phyloP scores from a whole-genome alignment of 768 basidiomycete genomes.

The Mycena belliarum region DNA sequence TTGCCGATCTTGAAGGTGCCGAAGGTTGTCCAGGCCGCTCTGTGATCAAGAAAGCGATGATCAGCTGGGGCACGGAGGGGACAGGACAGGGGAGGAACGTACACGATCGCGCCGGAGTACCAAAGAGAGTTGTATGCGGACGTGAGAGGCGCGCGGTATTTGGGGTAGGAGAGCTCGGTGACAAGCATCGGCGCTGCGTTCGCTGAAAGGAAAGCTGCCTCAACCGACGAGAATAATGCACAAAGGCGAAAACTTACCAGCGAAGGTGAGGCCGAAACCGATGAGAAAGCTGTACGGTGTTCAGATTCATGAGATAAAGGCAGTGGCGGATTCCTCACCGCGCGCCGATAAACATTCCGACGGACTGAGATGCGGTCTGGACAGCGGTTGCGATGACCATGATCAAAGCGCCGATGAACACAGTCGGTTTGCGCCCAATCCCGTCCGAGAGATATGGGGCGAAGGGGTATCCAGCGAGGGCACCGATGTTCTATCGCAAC shows the following conservation, averaged over 20 bases:
- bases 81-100: constrained; percentile 25
- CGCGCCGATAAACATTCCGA: constrained; percentile 80
- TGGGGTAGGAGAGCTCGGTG: constrained; percentile 80
- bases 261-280: constrained; percentile 76
- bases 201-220: constrained; percentile 32
- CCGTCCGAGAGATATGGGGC: constrained; percentile 72
- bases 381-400: constrained; percentile 69
- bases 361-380: constrained; percentile 67
- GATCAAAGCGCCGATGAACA: constrained; percentile 69
- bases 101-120: constrained; percentile 83
- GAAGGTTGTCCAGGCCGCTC: constrained; percentile 81
- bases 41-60: constrained; percentile 26
- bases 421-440: constrained; percentile 65
- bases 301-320: not conserved
- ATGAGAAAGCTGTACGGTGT: constrained; percentile 57
- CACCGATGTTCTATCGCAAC: constrained; percentile 60
- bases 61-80: not conserved
- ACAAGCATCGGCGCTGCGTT: constrained; percentile 82
- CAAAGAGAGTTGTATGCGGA: constrained; percentile 82
- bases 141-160: constrained; percentile 77
- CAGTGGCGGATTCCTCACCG: constrained; percentile 46
- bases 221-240: not conserved
- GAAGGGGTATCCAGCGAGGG: constrained; percentile 66
- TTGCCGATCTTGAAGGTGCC: constrained; percentile 70
- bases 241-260: constrained; percentile 36